Base-by-base conservation (phyloP, 2,329 filamentous ascomycete genomes). In the Stagonosporopsis tanaceti region DNA sequence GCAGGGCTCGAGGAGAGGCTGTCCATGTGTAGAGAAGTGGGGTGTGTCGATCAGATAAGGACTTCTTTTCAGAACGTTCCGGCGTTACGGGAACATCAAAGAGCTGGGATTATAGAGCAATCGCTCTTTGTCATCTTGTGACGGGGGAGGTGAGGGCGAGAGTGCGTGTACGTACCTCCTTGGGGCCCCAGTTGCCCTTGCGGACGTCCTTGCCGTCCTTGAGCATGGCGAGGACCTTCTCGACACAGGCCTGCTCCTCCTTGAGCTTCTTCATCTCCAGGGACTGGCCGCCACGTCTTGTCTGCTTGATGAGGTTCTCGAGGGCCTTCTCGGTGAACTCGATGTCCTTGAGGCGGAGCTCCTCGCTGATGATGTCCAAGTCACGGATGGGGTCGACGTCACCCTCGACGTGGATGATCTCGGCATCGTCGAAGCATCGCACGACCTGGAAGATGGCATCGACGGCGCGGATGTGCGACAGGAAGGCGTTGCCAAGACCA, bases 61-160 rank as follows among this genome's bases (percentile, higher is more conserved):
- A 86, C 81, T 84, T 91, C 84, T 89, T 97, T 93, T 96, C 94
- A 97, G 76, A 87, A 86, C 84, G 84, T 84, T 90, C 92, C 90
- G 84, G 87, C 91, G 82, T 85, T 81, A 77, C 81, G 85, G 88
- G 91, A 90, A 87, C 85, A 89, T 98, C 94, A 89, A 97, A 90
- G 95, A 99, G 95, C 95, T 99, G 95, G 95, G 95, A 92, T 96
- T 93, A 91, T 83, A 85, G 90, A 93, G 92, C 91, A 85, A 83
- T 85, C 88, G 92, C 93, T 95, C 90, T 97, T 96, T 90, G 89
- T 98, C 95, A 98, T 98, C 95, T 97, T 89, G 71, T 77, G 82
- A 87, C 68, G 62, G 28, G 48, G 48, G 32, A 22, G 25, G 27
- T 9, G 9, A 27, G 44, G 61, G 32, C 63, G 60, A 30, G 45